These are phyloP conservation scores for Simplicillium aogashimaense DNA, from an alignment of 2,329 filamentous ascomycete species.

Conservation along the genomic window DNA sequence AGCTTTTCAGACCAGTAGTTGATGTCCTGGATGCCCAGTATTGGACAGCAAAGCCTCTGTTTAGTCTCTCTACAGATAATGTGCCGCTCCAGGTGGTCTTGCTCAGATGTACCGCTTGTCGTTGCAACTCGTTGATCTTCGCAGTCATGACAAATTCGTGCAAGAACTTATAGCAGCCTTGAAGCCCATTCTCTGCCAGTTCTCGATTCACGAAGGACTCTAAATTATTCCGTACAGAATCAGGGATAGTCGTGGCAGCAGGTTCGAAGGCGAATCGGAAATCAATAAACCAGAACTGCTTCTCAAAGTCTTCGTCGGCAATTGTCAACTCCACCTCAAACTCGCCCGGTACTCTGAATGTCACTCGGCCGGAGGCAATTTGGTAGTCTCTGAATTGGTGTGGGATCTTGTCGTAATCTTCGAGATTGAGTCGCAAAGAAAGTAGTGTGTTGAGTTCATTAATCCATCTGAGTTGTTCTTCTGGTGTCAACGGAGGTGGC, in stretches of 20 bases:
- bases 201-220: conserved; percentile 64
- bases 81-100: conserved; percentile 68
- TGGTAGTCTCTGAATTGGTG: conserved; percentile 66
- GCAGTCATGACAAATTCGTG: conserved; percentile 84
- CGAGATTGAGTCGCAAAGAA: conserved; percentile 71
- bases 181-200: conserved; percentile 59
- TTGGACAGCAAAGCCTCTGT: conserved; percentile 75
- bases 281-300: conserved; percentile 91
- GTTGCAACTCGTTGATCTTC: conserved; percentile 74
- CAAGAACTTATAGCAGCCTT: conserved; percentile 74
- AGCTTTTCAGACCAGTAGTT: conserved; percentile 61
- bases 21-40: conserved; percentile 66
- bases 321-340: conserved; percentile 93
- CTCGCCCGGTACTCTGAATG: conserved; percentile 72
- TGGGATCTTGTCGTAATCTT: conserved; percentile 70
- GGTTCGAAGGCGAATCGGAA: conserved; percentile 77
- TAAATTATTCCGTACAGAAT: conserved; percentile 53
- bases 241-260: conserved; percentile 48
- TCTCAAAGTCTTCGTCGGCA: conserved; percentile 70
- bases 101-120: conserved; percentile 64
- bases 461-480: conserved; percentile 64
- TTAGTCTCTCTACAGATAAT: conserved; percentile 67
- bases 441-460: conserved; percentile 77
- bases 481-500: conserved; percentile 58
- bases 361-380: conserved; percentile 79